A percentile compares a stretch with the other conserved stretches of the same genome.
Conservation (phyloP, 352 stramenopile genomes). For the Globisporangium solare region DNA sequence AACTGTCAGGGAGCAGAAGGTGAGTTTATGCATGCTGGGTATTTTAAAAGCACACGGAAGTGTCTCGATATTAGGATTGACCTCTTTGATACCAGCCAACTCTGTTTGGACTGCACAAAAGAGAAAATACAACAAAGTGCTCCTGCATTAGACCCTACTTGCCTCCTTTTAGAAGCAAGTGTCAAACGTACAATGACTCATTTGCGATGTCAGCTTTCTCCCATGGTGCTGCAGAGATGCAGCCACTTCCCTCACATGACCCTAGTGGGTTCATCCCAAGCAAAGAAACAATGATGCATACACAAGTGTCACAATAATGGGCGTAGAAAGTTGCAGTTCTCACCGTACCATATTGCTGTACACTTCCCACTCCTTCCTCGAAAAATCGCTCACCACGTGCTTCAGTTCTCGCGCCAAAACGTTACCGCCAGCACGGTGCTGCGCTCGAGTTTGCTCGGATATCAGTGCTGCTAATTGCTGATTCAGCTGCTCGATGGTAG, state of each 20-base stretch:
- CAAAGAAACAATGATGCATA: too few species aligned
- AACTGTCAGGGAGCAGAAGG: conserved; percentile 1
- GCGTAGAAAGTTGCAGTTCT: background rate
- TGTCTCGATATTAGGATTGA: background rate
- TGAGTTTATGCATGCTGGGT: background rate
- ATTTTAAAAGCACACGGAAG: too few species aligned
- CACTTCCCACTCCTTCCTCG: conserved; percentile 13
- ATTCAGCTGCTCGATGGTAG: conserved; percentile 8
- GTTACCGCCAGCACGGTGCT: background rate
- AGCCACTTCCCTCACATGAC: conserved; percentile 16
- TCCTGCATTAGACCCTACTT: too few species aligned
- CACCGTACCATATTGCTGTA: conserved; percentile 12
- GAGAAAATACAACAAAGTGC: too few species aligned
- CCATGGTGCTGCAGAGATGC: conserved; percentile 13
- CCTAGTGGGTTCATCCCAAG: conserved; percentile 1
- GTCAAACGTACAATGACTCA: conserved; percentile 18
- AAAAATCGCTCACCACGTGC: conserved; percentile 7
- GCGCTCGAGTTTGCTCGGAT: background rate
- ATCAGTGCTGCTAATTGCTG: conserved; percentile 1
- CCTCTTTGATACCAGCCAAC: conserved; percentile 9
- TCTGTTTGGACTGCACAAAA: conserved; percentile 2
- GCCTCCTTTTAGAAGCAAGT: background rate
- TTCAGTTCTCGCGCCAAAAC: conserved; percentile 3
- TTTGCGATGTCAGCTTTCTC: conserved; percentile 12
- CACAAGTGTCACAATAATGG: background rate